phyloP scores from a whole-genome alignment of 2,329 filamentous ascomycete species.

The Colletotrichum sp. region DNA sequence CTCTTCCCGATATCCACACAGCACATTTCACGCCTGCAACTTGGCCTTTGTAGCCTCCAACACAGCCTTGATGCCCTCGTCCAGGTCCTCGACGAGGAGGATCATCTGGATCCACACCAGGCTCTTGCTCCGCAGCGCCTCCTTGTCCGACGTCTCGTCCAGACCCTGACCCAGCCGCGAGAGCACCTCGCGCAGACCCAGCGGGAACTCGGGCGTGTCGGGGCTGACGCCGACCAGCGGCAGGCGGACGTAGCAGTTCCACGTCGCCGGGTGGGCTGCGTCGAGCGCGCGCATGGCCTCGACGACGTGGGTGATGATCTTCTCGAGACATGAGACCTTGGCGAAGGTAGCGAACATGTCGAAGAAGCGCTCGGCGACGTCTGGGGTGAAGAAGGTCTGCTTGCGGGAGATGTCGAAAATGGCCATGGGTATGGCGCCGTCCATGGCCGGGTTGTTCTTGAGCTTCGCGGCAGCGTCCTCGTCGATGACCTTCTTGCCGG shows the following conservation, averaged over 20 bases:
- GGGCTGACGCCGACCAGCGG: constrained; percentile 71
- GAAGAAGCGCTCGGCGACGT: constrained; percentile 79
- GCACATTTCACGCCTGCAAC: constrained; percentile 25
- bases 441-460: constrained; percentile 80
- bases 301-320: constrained; percentile 77
- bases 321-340: constrained; percentile 66
- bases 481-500: constrained; percentile 52
- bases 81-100: constrained; percentile 53
- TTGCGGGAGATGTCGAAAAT: constrained; percentile 88
- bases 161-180: constrained; percentile 61
- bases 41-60: constrained; percentile 55
- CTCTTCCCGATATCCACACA: not conserved
- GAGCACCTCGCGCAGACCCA: constrained; percentile 70
- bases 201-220: constrained; percentile 74
- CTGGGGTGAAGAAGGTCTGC: constrained; percentile 72
- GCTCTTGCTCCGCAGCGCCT: constrained; percentile 53
- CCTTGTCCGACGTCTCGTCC: constrained; percentile 49
- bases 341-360: constrained; percentile 76
- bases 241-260: constrained; percentile 74
- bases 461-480: constrained; percentile 56
- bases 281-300: constrained; percentile 64
- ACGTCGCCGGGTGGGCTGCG: constrained; percentile 66
- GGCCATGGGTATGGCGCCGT: constrained; percentile 91
- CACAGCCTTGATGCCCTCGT: constrained; percentile 61
- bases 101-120: constrained; percentile 60